Base-by-base conservation (phyloP, 2,329 filamentous ascomycete species). In the Cladosporium sp. region DNA sequence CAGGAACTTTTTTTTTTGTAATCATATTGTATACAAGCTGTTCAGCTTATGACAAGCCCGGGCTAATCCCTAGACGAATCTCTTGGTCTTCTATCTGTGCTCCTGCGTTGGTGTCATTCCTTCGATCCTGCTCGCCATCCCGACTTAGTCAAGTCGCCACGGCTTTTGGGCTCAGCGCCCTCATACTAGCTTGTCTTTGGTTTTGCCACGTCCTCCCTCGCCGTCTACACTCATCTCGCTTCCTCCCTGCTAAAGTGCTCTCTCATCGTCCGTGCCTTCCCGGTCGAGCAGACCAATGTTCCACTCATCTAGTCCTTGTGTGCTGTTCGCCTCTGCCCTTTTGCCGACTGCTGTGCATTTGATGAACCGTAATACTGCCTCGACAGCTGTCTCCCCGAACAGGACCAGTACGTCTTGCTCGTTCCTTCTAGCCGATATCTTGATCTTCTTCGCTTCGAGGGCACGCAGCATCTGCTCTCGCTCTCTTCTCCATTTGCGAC, bases 401-500 rank as follows among this genome's bases (percentile, higher is more conserved):
- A n/a, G n/a, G n/a, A n/a, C n/a, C n/a, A n/a, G n/a, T n/a, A n/a
- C n/a, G n/a, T n/a, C n/a, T n/a, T n/a, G n/a, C n/a, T n/a, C n/a
- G n/a, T n/a, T n/a, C n/a, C n/a, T n/a, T n/a, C n/a, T n/a, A n/a
- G n/a, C n/a, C n/a, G n/a, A n/a, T n/a, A n/a, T n/a, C n/a, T n/a
- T n/a, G n/a, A n/a, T n/a, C n/a, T n/a, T n/a, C n/a, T n/a, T n/a
- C n/a, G n/a, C n/a, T n/a, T n/a, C n/a, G n/a, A n/a, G n/a, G n/a
- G 32, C 32, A 34, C 32, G 3, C 33, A 35, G 33, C 33, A 35
- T 35, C 33, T 6, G 33, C 33, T 35, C 33, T 41, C 35, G 35
- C 35, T 50, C 34, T n/a, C 46, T 22, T 50, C 46, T 22, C 46
- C 46, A 50, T 18, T 43, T 50, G 31, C 46, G 35, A 33, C 46